Base-by-base conservation (phyloP, 192 early-diverging fungal genomes). In the Coemansia sp. region DNA sequence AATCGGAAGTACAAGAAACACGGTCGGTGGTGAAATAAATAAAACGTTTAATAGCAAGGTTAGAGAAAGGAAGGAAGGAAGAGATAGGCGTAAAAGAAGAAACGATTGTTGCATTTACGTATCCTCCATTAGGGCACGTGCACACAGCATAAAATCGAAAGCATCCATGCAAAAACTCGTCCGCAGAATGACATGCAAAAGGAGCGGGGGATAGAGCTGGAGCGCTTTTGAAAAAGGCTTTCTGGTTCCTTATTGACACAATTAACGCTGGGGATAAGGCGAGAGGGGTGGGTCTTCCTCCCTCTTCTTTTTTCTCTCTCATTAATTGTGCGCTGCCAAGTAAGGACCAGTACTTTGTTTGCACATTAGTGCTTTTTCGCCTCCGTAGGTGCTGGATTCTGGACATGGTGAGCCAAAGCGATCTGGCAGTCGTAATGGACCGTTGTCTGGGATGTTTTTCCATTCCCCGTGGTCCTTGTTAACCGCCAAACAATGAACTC, bases 351-450 rank as follows among this genome's bases (percentile, higher is more conserved):
- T 42, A 32, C 32, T 32, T 57, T 12, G 21, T 37, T 52, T 61
- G 58, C 66, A 22, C 19, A 46, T 26, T 22, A 61, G 43, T 51
- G 42, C 39, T 47, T 16, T 60, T 49, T 22, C 57, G 19, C 57
- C 15, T 59, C 32, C 57, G n/a, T 59, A 32, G 57, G 37, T 59
- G 18, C 39, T 19, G 57, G 57, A 59, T 69, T 58, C 68, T 69
- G 68, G 68, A 69, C 68, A 69, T 16, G 54, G 52, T 47, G 19
- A 57, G 68, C 68, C 32, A 69, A 59, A 59, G 37, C n/a, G 47
- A 41, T 12, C 4, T 36, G 59, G 52, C 18, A 60, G 63, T 61
- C 69, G 46, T 63, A 69, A 61, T 68, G 43, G 66, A 21, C 19
- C 21, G 61, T 41, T 59, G 13, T 22, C 9, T 56, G 39, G 37